A percentile compares a stretch with the other conserved stretches of the same genome.
Conservation (phyloP, 2,329 filamentous ascomycete species). For the Elsinoe fawcettii region DNA sequence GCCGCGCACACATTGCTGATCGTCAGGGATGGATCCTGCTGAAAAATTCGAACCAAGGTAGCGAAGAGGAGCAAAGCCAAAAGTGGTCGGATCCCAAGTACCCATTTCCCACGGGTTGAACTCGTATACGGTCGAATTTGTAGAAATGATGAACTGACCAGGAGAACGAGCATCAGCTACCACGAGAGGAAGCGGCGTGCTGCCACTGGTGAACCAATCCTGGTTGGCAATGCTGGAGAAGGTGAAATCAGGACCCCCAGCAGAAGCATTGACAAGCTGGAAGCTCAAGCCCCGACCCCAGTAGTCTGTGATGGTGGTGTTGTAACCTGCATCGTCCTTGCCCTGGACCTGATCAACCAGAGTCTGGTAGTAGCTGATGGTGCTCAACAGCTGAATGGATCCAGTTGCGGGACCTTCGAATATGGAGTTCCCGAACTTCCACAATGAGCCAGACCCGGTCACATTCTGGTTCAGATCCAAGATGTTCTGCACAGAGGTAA, state of each 20-base stretch:
- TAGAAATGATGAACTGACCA: slow-evolving; percentile 51
- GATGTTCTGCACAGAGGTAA: slow-evolving; percentile 57
- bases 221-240: slow-evolving; percentile 69
- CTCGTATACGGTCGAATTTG: slow-evolving; percentile 70
- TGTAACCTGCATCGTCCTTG: slow-evolving; percentile 58
- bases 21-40: slow-evolving; percentile 49
- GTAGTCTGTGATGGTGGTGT: slow-evolving; percentile 74
- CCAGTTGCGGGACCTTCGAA: slow-evolving; percentile 48
- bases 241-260: slow-evolving; percentile 70
- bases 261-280: slow-evolving; percentile 68
- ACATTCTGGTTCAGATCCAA: slow-evolving; percentile 33
- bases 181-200: slow-evolving; percentile 65
- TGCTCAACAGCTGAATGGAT: slow-evolving; percentile 47
- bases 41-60: slow-evolving; percentile 69
- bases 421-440: slow-evolving; percentile 58
- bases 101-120: slow-evolving; percentile 77
- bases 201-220: slow-evolving; percentile 53
- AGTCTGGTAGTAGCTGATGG: slow-evolving; percentile 55
- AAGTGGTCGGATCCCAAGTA: slow-evolving; percentile 64
- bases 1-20: slow-evolving; percentile 59
- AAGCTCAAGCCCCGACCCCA: slow-evolving; percentile 80
- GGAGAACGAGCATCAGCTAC: slow-evolving; percentile 61
- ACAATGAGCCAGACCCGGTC: slow-evolving; percentile 42
- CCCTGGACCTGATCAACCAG: slow-evolving; percentile 50
- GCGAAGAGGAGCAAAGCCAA: slow-evolving; percentile 61